Base-by-base conservation (phyloP, 345 rosid species). In the Eucalyptus leucophloia region DNA sequence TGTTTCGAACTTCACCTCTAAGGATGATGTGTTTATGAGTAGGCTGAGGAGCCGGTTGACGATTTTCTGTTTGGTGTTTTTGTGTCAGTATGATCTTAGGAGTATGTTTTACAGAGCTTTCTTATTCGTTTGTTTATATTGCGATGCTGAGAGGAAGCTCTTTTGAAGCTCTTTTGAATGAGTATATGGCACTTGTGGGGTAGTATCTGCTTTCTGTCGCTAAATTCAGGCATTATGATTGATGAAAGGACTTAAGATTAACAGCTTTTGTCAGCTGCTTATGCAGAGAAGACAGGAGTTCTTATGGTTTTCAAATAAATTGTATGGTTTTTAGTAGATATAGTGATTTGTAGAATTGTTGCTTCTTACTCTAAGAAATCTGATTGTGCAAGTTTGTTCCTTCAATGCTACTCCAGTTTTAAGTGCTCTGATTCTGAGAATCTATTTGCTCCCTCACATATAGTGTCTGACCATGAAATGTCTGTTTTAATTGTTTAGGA, bases 401-500 rank as follows among this genome's bases (percentile, higher is more conserved):
- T 37, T 72, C 12, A 26, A 40, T 77, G 47, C 45, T 40, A 37
- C 47, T 77, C 28, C 30, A 40, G 83, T 40, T 77, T 44, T 77
- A 40, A 77, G 47, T 77, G 47, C 83, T 37, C 83, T 37, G 83
- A 77, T 77, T 77, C 47, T 37, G 23, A 11, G 21, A 77, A 77
- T 77, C 30, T 23, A 40, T 40, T 51, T 51, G 83, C 83, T 77
- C 28, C 49, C 37, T 37, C 53, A 26, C 54, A 42, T 45, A 53
- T 87, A 7, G 87, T 32, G 72, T 30, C 67, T 89, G 50, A 54
- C n/a, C 17, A 28, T 19, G 58, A 53, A 23, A 16, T 58, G 28
- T 65, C 28, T 3, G 85, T 37, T 72, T 86, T 77, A 30, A 62
- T 24, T 23, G 60, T 86, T 30, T 93, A 96, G 97, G 96, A 93